These are phyloP conservation scores for Candida germanica DNA, from an alignment of 805 yeast genomes.

Conservation along the genomic window DNA sequence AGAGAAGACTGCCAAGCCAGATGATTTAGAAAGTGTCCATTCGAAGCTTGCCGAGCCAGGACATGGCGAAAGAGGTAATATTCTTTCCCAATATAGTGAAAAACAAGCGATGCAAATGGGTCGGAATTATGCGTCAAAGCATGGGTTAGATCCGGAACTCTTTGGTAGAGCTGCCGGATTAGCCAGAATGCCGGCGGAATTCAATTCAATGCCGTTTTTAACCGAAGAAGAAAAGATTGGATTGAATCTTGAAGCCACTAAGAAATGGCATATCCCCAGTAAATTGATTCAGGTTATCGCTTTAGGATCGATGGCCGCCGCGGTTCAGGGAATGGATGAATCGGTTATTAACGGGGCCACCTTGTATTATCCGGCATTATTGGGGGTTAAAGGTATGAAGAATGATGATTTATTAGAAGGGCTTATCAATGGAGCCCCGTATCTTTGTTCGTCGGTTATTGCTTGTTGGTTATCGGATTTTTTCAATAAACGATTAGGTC, in stretches of 20 bases:
- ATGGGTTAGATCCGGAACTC: conserved; percentile 54
- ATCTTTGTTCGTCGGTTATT: conserved; percentile 53
- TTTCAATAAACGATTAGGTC: conserved; percentile 50
- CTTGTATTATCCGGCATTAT: conserved; percentile 51
- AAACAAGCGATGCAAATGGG: conserved; percentile 70
- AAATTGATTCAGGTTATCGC: conserved; percentile 53
- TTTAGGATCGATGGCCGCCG: conserved; percentile 64
- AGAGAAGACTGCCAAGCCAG: conserved; percentile 11
- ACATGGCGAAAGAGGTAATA: conserved; percentile 36
- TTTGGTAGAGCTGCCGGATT: conserved; percentile 60
- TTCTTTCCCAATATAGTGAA: conserved; percentile 55
- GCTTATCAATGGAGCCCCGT: conserved; percentile 63
- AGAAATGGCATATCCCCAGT: conserved; percentile 43
- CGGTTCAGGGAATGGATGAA: conserved; percentile 77
- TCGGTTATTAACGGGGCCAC: conserved; percentile 69
- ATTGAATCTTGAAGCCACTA: conserved; percentile 46
- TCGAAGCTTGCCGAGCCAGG: conserved; percentile 20
- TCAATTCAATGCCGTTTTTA: conserved; percentile 53
- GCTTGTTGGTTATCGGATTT: conserved; percentile 62
- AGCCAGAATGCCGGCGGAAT: conserved; percentile 56
- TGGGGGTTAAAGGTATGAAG: conserved; percentile 44
- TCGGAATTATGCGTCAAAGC: conserved; percentile 56
- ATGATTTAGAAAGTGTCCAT: conserved; percentile 17
- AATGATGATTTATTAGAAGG: conserved; percentile 59
- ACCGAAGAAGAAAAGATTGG: conserved; percentile 44